Evolutionary conservation across 2,329 filamentous ascomycete genomes (phyloP), one percentile per base, ranked within the genome.

Genomic region (Macroventuria anomochaeta): DNA sequence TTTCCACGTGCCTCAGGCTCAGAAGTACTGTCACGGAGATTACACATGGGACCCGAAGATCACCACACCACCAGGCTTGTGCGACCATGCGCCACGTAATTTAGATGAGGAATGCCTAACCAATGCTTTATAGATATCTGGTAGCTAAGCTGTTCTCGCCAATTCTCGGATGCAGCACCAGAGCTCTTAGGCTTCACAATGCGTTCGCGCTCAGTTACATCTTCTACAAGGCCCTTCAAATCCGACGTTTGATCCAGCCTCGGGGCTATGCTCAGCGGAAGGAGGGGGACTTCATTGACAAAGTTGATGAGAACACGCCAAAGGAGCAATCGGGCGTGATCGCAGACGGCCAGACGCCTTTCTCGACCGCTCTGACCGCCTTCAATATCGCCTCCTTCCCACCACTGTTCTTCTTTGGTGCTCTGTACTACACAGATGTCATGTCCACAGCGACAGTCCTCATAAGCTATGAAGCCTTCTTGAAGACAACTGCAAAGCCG

Each of bases 351-450:
- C 74, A 26, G 78, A 80, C 64, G 2, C 36, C 40, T 20, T 13
- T 46, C n/a, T 40, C 44, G 1, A 44, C 74, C 3, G 70, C 83
- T 21, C 85, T 91, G 62, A 86, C 85, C 0, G 89, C 88, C 2
- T 68, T 95, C 61, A 96, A 97, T 62, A 84, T 96, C 33, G 86
- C 86, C 15, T 79, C 96, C 0, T 97, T 97, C 58, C 95, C 95
- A 0, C 85, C 93, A 0, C 74, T 99, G 0, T 97, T 96, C 80
- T 99, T 99, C 81, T 99, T 99, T 75, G 95, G 91, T 0, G 92
- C 86, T 0, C 79, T 99, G 7, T 99, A 96, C 74, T 99, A 99
- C 73, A 99, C 95, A 0, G 95, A 99, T 73, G 83, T 97, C 2
- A 81, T 90, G 43, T 96, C 93, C 0, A 90, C 92, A 0, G 79